Evolutionary conservation across 768 basidiomycete species (phyloP), one percentile per base, ranked within the genome.

Genomic region (Boletus coccyginus): DNA sequence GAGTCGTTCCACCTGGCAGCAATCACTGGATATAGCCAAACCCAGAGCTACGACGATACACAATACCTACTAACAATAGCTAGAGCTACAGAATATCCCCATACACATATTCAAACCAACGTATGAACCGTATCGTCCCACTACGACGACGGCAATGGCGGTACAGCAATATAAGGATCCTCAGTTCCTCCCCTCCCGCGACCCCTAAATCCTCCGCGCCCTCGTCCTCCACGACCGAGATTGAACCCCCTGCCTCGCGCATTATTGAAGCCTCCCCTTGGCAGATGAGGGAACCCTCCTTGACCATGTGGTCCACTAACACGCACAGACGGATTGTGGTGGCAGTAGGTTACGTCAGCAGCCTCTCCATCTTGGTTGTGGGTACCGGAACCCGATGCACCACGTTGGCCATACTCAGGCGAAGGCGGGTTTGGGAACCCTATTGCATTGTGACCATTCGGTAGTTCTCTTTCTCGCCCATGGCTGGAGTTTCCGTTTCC

Each of bases 191-290:
- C 71, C 39, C 74, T 63, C 32, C 69, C 76, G 4, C 75, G 60
- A 36, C 71, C 75, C 43, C 76, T 62, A 40, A 51, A 61, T 40
- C 68, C 58, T 46, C 72, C 60, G 17, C 68, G 64, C 44, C 74
- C 72, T 0, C 71, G 62, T 35, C 65, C 67, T 16, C 68, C 74
- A 21, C 75, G 71, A 27, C 27, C 27, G 27, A 1, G 27, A 39
- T 73, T 71, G n/a, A 63, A 69, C n/a, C 71, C 75, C 10, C 77
- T 64, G 40, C 75, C 75, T 40, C 75, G 68, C 14, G 48, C 39
- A 24, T 46, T 33, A 53, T 33, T 14, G 31, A 66, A 66, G 5
- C 66, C 59, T 24, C 73, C 69, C 12, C 69, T 59, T 10, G 66
- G 29, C 0, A 49, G 53, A 35, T 62, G 59, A 43, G 58, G 48